Evolutionary conservation across 140 eudicot species (phyloP).

Genomic region (Stevia rebaudiana): DNA sequence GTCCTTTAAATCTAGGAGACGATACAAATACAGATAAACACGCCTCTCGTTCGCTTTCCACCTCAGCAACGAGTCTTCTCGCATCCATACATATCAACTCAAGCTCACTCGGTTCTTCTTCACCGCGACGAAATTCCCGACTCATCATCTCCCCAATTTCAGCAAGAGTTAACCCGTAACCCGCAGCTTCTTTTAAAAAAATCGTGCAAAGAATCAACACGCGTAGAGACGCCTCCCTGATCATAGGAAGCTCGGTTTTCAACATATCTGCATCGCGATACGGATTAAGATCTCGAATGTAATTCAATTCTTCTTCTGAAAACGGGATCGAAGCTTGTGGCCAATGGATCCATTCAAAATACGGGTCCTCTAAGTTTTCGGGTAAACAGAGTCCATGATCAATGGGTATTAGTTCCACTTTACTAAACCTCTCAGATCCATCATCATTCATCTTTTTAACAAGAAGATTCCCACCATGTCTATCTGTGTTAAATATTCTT

Average conservation of each 20-base stretch:
- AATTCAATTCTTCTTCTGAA: conserved; percentile 76
- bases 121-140: conserved; percentile 78
- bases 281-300: conserved; percentile 65
- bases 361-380: conserved; percentile 87
- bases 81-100: conserved; percentile 79
- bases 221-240: conserved; percentile 78
- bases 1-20: conserved; percentile 42
- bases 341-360: conserved; percentile 97
- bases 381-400: conserved; percentile 97
- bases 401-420: conserved; percentile 81
- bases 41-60: conserved; percentile 35
- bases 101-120: conserved; percentile 89
- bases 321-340: conserved; percentile 94
- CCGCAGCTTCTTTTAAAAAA: conserved; percentile 80
- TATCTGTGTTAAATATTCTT: conserved; percentile 77
- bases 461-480: conserved; percentile 80
- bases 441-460: conserved; percentile 51
- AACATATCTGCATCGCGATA: conserved; percentile 59
- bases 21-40: not conserved
- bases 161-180: conserved; percentile 69
- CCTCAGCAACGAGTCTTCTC: conserved; percentile 50
- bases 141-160: conserved; percentile 98
- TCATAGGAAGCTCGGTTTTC: conserved; percentile 79
- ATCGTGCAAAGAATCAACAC: conserved; percentile 66
- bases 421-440: conserved; percentile 45